These are phyloP conservation scores for Alternaria sp. DNA, from an alignment of 2,329 filamentous ascomycete genomes.

Conservation along the genomic window DNA sequence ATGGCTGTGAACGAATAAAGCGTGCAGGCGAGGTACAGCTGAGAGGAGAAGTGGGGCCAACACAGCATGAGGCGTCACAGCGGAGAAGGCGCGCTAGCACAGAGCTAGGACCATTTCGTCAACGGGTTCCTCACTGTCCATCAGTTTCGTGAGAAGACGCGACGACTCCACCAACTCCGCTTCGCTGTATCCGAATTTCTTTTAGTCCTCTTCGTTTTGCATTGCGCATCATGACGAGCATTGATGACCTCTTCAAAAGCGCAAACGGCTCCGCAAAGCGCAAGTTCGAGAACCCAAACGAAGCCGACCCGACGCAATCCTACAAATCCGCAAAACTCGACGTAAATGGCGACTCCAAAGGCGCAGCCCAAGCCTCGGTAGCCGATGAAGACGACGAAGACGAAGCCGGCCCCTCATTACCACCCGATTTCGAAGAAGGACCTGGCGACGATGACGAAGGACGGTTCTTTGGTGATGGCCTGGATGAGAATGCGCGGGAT, in stretches of 20 bases:
- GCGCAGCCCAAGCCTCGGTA: constrained; percentile 57
- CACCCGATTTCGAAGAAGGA: constrained; percentile 64
- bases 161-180: constrained; percentile 13
- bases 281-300: constrained; percentile 65
- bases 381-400: constrained; percentile 57
- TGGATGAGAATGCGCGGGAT: constrained; percentile 80
- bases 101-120: constrained; percentile 12
- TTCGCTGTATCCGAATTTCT: neutral
- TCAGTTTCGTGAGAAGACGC: constrained; percentile 11
- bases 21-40: neutral
- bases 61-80: neutral
- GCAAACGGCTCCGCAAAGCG: constrained; percentile 63
- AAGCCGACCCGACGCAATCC: constrained; percentile 64
- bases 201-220: neutral
- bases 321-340: constrained; percentile 69
- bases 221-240: constrained; percentile 61
- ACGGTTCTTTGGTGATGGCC: constrained; percentile 92
- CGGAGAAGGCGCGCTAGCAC: constrained; percentile 10
- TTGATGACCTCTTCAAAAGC: constrained; percentile 71
- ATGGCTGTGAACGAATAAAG: neutral
- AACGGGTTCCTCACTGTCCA: constrained; percentile 2
- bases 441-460: constrained; percentile 80
- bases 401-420: constrained; percentile 64
- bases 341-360: constrained; percentile 60
- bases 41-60: neutral